Evolutionary conservation across 257 asterid species (phyloP), one percentile per base, ranked within the genome.

Genomic region (Lantana camara): DNA sequence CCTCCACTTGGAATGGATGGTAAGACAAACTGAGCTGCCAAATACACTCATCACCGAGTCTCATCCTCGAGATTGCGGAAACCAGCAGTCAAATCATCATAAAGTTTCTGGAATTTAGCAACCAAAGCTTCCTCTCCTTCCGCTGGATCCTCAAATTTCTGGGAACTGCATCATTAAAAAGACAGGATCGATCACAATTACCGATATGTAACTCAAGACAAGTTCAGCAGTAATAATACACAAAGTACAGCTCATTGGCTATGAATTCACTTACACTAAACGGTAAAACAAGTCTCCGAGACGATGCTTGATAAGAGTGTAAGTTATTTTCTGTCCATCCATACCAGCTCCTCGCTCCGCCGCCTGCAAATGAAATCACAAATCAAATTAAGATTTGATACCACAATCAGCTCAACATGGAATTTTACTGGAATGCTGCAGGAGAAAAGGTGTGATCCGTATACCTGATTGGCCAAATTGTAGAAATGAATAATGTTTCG

Each of bases 1-100:
- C 73, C 51, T 9, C 67, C 69, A 15, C 54, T 35, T 38, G 17
- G 34, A 22, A 40, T 11, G 42, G 27, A 34, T 49, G 44, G 67
- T 45, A 53, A 64, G 14, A 27, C 40, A 45, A 29, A 47, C 9
- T 20, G 42, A 60, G 52, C 45, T 59, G 7, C 68, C 69, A 60
- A 17, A 50, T 6, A 5, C 37, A 42, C 13, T 1, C 29, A 54
- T 90, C 80, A 93, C 73, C 97, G 91, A 24, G 84, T 85, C 79
- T 90, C 99, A 8, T 93, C 99, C 70, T 93, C 99, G 38, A 93
- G 97, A 75, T 75, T 86, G 76, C 97, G 99, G 96, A 93, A 93
- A 53, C 99, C 99, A 73, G 97, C 89, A 20, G 84, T 77, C 71
- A 93, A 73, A 77, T 93, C 99, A 9, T 93, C 99, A 38, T 82